Evolutionary conservation across 179 eudicot genomes (phyloP).

Genomic region (Corrigiola litoralis): DNA sequence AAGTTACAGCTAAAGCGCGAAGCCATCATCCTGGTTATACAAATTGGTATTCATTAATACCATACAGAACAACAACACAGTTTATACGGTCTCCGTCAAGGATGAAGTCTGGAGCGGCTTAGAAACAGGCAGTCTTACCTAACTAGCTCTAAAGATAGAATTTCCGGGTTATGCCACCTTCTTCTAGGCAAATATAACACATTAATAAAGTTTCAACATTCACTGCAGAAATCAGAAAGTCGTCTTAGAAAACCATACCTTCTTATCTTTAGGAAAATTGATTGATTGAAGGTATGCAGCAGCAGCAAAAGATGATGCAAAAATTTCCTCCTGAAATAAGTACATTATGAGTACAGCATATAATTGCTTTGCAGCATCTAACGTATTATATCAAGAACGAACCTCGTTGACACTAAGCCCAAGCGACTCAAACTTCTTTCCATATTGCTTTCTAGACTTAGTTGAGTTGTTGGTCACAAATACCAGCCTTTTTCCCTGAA

Average conservation of each 20-base stretch:
- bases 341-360: slow-evolving; percentile 1
- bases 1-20: background rate
- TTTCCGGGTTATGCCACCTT: background rate
- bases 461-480: slow-evolving; percentile 99
- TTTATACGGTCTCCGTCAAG: too few relatives aligned
- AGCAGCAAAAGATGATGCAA: slow-evolving; percentile 97
- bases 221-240: background rate
- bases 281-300: slow-evolving; percentile 90
- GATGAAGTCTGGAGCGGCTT: background rate
- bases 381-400: slow-evolving; percentile 18
- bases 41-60: background rate
- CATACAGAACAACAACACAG: background rate
- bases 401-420: slow-evolving; percentile 91
- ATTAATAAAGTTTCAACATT: background rate
- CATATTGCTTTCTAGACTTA: slow-evolving; percentile 93
- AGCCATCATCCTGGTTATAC: background rate
- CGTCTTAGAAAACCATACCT: slow-evolving; percentile 39
- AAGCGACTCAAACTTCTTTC: slow-evolving; percentile 91
- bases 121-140: background rate
- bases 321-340: slow-evolving; percentile 86
- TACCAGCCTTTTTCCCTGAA: slow-evolving; percentile 84
- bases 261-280: slow-evolving; percentile 84
- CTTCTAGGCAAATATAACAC: background rate
- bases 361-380: background rate
- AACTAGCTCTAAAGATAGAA: background rate